Percentiles rank a stretch among this genome's conserved stretches.
Evolutionary conservation across 208 protist species (phyloP).

Genomic region (Wallacemonas sp.): DNA sequence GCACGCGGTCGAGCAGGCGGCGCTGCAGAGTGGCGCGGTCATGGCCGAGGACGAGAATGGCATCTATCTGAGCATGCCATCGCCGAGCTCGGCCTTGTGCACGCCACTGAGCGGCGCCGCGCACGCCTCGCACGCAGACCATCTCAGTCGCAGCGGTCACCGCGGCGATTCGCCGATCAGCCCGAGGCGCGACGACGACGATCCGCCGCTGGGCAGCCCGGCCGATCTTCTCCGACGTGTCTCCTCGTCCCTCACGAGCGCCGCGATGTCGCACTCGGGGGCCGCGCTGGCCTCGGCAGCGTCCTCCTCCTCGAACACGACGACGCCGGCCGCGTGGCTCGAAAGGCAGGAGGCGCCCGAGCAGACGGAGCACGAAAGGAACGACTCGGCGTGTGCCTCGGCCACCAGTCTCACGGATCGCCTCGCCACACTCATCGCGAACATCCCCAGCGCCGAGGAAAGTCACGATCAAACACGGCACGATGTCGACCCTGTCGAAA

Average conservation of each 20-base stretch:
- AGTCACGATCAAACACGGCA: not conserved
- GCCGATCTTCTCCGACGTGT: conserved; percentile 4
- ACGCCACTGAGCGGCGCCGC: too few species aligned
- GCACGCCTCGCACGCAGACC: too few species aligned
- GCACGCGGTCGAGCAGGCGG: conserved; percentile 34
- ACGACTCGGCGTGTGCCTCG: not conserved
- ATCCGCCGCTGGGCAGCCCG: not conserved
- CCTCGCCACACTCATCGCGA: not conserved
- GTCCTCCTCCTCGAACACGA: too few species aligned
- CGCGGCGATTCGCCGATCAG: too few species aligned
- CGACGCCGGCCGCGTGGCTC: not conserved
- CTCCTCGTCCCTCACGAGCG: conserved; percentile 8
- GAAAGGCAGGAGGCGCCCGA: not conserved
- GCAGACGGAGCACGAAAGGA: not conserved
- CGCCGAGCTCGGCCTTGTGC: too few species aligned
- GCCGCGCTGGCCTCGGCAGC: too few species aligned
- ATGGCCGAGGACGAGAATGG: conserved; percentile 14
- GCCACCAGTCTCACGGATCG: not conserved
- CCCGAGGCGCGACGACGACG: not conserved
- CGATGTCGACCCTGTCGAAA: too few species aligned
- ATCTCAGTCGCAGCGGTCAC: too few species aligned
- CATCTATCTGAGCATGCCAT: conserved; percentile 3
- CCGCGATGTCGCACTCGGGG: not conserved
- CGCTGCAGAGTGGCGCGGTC: conserved; percentile 13
- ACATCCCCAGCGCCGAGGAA: not conserved